phyloP scores from a whole-genome alignment of 352 stramenopile species.

The Globisporangium irregulare region DNA sequence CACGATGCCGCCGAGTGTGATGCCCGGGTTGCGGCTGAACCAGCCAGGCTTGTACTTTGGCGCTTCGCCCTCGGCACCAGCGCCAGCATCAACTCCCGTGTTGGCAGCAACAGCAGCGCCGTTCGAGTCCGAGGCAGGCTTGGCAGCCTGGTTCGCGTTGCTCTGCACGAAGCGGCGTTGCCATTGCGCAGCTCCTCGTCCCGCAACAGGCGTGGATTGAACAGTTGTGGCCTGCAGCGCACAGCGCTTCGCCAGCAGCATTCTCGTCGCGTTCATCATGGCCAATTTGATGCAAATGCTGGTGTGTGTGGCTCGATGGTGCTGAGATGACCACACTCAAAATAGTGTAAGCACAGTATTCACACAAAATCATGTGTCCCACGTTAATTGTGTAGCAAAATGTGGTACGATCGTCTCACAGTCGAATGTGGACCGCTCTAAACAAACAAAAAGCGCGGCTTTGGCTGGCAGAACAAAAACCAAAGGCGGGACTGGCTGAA shows the following conservation, averaged over 20 bases:
- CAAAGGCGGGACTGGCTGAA: neutral
- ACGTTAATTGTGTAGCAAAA: neutral
- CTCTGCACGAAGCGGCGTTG: constrained; percentile 14
- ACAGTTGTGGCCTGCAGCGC: neutral
- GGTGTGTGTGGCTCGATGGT: constrained; percentile 6
- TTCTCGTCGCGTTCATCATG: constrained; percentile 11
- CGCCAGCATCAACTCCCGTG: neutral
- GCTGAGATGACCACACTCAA: neutral
- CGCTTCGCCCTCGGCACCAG: constrained; percentile 30
- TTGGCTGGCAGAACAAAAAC: neutral
- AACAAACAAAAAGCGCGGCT: neutral
- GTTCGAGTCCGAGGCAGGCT: constrained; percentile 3
- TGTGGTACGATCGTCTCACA: neutral
- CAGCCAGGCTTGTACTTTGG: constrained; percentile 83
- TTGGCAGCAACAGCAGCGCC: constrained; percentile 1
- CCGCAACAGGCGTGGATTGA: neutral
- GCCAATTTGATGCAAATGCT: neutral
- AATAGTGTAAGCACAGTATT: neutral
- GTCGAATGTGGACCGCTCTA: neutral
- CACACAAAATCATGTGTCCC: neutral
- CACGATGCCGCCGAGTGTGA: constrained; percentile 69
- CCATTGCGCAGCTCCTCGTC: neutral
- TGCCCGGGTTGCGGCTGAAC: constrained; percentile 84
- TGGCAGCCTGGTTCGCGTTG: neutral
- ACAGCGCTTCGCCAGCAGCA: constrained; percentile 5